Evolutionary conservation across 495 filamentous ascomycete species (phyloP).

Genomic region (Talaromyces stipitatus): DNA sequence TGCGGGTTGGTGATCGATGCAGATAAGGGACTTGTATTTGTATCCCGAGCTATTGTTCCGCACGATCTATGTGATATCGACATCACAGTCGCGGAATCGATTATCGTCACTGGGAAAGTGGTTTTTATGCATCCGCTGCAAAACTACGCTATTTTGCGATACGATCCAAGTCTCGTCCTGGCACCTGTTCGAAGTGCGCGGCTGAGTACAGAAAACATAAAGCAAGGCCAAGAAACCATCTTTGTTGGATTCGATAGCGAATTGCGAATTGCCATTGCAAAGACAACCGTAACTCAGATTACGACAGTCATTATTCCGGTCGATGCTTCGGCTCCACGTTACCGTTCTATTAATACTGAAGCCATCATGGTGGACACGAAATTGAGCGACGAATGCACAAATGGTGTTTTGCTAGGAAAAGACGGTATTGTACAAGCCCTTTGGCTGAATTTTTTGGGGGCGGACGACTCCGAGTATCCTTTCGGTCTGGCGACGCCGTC

Average conservation of each 20-base stretch:
- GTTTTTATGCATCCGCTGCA: conserved; percentile 97
- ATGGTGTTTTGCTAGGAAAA: conserved; percentile 80
- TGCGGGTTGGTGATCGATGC: conserved; percentile 95
- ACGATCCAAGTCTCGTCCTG: conserved; percentile 85
- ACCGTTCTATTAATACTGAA: conserved; percentile 92
- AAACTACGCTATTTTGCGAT: conserved; percentile 93
- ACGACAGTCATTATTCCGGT: conserved; percentile 95
- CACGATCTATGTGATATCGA: conserved; percentile 96
- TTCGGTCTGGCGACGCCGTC: conserved; percentile 86
- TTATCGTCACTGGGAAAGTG: conserved; percentile 91
- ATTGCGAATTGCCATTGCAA: conserved; percentile 82
- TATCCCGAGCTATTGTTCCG: conserved; percentile 87
- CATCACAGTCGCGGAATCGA: conserved; percentile 89
- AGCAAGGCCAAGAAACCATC: conserved; percentile 82
- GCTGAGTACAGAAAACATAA: conserved; percentile 75
- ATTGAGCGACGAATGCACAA: conserved; percentile 83
- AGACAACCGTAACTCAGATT: conserved; percentile 94
- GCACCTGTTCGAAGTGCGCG: conserved; percentile 86
- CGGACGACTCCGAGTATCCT: conserved; percentile 90
- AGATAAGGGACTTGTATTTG: conserved; percentile 87
- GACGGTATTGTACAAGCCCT: conserved; percentile 90
- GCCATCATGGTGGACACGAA: conserved; percentile 95
- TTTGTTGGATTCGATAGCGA: conserved; percentile 98
- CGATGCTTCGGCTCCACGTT: conserved; percentile 83
- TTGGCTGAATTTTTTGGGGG: conserved; percentile 95